Base-by-base conservation (phyloP, 768 basidiomycete genomes). In the Boletus tylopilopsis region DNA sequence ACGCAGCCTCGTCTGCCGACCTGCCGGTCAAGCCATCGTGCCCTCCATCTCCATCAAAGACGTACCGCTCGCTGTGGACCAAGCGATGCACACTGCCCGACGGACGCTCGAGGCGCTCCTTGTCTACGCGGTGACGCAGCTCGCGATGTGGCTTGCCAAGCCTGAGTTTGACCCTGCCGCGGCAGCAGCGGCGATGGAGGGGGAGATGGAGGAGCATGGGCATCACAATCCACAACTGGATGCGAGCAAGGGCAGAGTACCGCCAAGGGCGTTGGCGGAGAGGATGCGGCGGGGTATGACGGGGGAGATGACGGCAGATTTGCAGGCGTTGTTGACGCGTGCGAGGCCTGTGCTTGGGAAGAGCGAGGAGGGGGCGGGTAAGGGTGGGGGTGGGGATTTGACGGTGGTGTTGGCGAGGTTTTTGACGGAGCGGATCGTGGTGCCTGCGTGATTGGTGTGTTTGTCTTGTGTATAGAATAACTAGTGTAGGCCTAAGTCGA, bases 91-190 rank as follows among this genome's bases (percentile, higher is more conserved):
- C 13, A 82, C 80, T 2, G 75, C 80, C 0, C 76, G 82, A 18
- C 76, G 79, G 29, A 82, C 80, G 40, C 73, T 90, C 4, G 90
- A 92, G 60, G 78, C 74, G 6, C 73, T 86, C 21, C 68, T 87
- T 2, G 70, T 87, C 12, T 92, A 90, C 57, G 77, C 82, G 1
- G 78, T 81, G 34, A 88, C 87, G 7, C 90, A 92, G 60, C 78
- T 92, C 29, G 84, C 80, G 7, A 79, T 87, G 77, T 89, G 86
- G 82, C 71, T 89, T 10, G 78, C 80, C 34, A 87, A 84, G 59
- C 84, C 85, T 6, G 87, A 88, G 46, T 77, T 81, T 55, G 85
- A 86, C 41, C 59, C 64, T 2, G 57, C 62, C 12, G 58, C 62
- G 16, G 50, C 61, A 32, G 75, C 64, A 1, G 57, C 62, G 12